These are phyloP conservation scores for Sherardia arvensis DNA, from an alignment of 257 asterid species.

Conservation along the genomic window DNA sequence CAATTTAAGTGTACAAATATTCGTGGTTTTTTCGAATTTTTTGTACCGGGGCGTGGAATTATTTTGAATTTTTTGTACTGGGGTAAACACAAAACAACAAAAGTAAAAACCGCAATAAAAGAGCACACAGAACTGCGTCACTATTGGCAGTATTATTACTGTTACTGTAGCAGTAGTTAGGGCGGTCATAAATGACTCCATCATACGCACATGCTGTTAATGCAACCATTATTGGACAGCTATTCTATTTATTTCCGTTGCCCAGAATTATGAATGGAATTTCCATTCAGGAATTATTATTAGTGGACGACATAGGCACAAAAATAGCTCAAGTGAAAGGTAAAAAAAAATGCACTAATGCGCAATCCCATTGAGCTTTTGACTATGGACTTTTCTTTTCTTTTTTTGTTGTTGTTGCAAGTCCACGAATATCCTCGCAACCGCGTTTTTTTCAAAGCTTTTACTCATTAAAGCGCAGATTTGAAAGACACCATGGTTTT, in stretches of 20 bases:
- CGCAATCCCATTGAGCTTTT: slow-evolving; percentile 5
- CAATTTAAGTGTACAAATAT: too few species aligned
- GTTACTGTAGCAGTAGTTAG: slow-evolving; percentile 1
- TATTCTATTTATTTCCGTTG: background rate
- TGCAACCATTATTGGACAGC: slow-evolving; percentile 1
- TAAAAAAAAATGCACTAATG: background rate
- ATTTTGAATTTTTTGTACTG: too few species aligned
- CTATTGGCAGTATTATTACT: background rate
- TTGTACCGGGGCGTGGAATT: too few species aligned
- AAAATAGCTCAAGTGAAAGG: background rate
- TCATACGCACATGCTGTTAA: slow-evolving; percentile 6
- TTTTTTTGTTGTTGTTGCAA: background rate
- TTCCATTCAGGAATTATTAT: background rate
- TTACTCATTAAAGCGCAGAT: background rate
- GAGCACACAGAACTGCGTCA: background rate
- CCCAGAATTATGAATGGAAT: background rate
- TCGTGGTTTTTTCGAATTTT: too few species aligned
- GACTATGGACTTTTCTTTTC: background rate
- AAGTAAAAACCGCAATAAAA: background rate
- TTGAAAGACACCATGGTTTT: background rate
- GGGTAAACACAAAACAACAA: background rate
- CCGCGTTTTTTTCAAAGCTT: slow-evolving; percentile 3
- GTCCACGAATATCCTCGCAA: background rate
- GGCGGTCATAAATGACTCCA: slow-evolving; percentile 7
- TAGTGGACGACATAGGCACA: background rate